phyloP scores from a whole-genome alignment of 2,329 filamentous ascomycete species.

The Parascedosporium putredinis region DNA sequence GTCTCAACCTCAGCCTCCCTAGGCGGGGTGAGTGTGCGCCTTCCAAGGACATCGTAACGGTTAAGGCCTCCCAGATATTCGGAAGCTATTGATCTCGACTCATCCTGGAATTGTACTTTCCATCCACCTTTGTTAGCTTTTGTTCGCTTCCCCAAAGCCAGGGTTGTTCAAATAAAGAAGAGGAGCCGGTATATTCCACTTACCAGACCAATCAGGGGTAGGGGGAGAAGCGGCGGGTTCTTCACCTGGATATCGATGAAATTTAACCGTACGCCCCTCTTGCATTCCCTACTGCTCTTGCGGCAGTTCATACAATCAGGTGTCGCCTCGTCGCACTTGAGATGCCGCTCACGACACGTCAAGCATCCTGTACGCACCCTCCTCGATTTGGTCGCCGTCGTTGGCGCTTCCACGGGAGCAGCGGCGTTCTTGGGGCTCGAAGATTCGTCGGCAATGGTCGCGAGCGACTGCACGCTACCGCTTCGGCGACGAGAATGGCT shows the following conservation, averaged over 20 bases:
- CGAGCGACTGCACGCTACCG: constrained; percentile 3
- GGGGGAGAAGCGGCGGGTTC: constrained; percentile 51
- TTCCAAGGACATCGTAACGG: constrained; percentile 48
- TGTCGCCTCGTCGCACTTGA: constrained; percentile 76
- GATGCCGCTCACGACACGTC: constrained; percentile 78
- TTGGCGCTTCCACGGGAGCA: neutral
- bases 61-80: constrained; percentile 75
- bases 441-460: neutral
- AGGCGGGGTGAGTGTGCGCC: neutral
- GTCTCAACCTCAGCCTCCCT: neutral
- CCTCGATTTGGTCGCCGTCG: constrained; percentile 51
- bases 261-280: constrained; percentile 76
- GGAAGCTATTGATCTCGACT: constrained; percentile 80
- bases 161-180: too few relatives aligned
- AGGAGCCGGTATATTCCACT: too few relatives aligned
- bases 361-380: constrained; percentile 82
- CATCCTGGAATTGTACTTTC: constrained; percentile 69
- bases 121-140: constrained; percentile 2
- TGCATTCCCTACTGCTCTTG: constrained; percentile 78
- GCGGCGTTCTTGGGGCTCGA: neutral
- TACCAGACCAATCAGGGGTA: constrained; percentile 55
- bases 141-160: neutral
- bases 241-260: constrained; percentile 79
- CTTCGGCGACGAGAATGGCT: constrained; percentile 2
- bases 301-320: constrained; percentile 66